phyloP scores from a whole-genome alignment of 352 stramenopile genomes.

The Phytophthora pistaciae region DNA sequence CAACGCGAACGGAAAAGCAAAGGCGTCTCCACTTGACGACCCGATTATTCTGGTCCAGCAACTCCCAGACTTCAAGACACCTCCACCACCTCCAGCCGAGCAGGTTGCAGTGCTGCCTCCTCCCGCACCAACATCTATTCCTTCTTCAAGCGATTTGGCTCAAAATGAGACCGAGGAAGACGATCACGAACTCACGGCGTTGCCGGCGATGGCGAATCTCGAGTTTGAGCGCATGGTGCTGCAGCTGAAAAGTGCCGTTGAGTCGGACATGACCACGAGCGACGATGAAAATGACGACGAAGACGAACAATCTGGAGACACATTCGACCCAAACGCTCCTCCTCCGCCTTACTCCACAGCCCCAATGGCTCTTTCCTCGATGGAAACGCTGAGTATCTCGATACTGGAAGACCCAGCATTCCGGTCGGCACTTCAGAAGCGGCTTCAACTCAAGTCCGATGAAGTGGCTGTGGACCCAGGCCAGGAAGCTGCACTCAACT shows the following conservation, averaged over 20 bases:
- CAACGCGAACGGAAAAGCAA: constrained; percentile 3
- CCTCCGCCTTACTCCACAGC: constrained; percentile 44
- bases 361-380: not conserved
- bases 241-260: constrained; percentile 73
- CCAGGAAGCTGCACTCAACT: constrained; percentile 29
- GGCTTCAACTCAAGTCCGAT: constrained; percentile 18
- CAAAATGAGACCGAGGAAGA: constrained; percentile 26
- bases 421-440: constrained; percentile 41
- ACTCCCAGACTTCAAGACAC: constrained; percentile 47
- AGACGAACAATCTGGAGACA: constrained; percentile 36
- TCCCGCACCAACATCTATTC: constrained; percentile 26
- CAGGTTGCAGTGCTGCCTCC: constrained; percentile 22
- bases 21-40: constrained; percentile 58
- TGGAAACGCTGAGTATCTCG: constrained; percentile 23
- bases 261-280: constrained; percentile 31
- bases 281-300: constrained; percentile 48
- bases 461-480: constrained; percentile 7
- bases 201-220: constrained; percentile 47
- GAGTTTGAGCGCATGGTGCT: constrained; percentile 85
- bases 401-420: constrained; percentile 57
- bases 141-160: constrained; percentile 2
- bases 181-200: constrained; percentile 19
- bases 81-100: constrained; percentile 3
- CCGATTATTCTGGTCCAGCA: constrained; percentile 81
- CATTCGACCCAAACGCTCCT: constrained; percentile 11